These are phyloP conservation scores for Teratosphaeria zuluensis DNA, from an alignment of 2,329 filamentous ascomycete genomes.

Conservation along the genomic window DNA sequence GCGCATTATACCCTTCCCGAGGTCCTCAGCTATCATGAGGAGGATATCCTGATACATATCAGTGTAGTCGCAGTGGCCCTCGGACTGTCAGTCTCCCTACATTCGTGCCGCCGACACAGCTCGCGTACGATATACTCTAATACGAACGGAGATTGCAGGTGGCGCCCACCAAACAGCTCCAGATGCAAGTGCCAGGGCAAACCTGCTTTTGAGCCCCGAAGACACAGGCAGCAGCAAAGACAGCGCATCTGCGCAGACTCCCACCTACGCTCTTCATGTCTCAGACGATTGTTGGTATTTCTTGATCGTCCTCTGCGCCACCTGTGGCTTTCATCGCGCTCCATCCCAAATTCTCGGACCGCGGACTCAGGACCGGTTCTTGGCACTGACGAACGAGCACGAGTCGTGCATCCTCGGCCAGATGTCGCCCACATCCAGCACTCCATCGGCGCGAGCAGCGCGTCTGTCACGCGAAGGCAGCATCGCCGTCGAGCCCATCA, in stretches of 20 bases:
- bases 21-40: no score
- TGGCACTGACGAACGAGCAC: neutral
- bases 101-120: neutral
- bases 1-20: neutral
- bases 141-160: neutral
- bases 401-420: neutral
- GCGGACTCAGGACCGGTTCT: neutral
- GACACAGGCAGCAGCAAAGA: neutral
- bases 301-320: neutral
- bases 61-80: no score
- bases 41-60: no score
- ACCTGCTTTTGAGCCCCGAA: neutral
- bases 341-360: neutral
- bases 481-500: conserved; percentile 15
- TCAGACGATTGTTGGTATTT: neutral
- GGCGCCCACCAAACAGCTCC: neutral
- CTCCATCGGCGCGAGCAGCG: neutral
- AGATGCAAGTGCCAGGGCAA: neutral
- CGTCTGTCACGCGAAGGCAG: conserved; percentile 1
- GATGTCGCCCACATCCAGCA: neutral
- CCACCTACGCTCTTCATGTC: neutral
- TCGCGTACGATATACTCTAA: neutral
- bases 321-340: neutral
- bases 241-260: neutral
- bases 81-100: no score